Evolutionary conservation across 805 yeast genomes (phyloP), one percentile per base, ranked within the genome.

Genomic region (Metschnikowia peoriensis): DNA sequence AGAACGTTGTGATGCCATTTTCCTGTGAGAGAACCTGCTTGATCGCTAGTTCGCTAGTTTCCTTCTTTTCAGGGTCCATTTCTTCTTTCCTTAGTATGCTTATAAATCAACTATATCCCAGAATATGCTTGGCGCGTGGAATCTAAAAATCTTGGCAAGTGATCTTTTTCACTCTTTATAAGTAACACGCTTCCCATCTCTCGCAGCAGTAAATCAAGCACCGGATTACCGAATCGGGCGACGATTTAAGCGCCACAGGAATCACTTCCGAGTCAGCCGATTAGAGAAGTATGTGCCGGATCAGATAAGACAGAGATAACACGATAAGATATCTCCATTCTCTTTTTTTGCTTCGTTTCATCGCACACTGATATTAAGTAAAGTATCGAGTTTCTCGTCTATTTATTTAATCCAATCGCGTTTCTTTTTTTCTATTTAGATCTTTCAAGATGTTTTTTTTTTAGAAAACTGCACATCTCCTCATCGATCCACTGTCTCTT

Each of bases 1-100:
- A 41, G 46, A 58, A 46, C 7, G 56, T 55, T 14, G 61, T 58
- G 46, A 60, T 46, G 37, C 52, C 53, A 22, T 50, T 37, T n/a
- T 49, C 54, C 15, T 40, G 43, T 11, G 54, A 47, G 17, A 45
- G 29, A 28, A 45, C 45, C 29, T 34, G 54, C 11, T 39, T 43
- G 43, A 47, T 41, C 22, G 41, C 43, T 10, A 12, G 34, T 44
- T 51, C 51, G 22, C 22, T 28, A 12, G 5, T 11, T 8, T 46
- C 46, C 16, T 48, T 40, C 15, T 50, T 46, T n/a, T 46, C 53
- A 14, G 52, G 9, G 42, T 34, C 46, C 42, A 43, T 42, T 10
- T 9, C 22, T 32, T 32, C n/a, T 32, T 32, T 32, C 6, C 14
- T 32, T 32, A 32, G 35, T 32, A 10, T 10, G 35, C 14, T 32